These are phyloP conservation scores for Capsicum pubescens DNA, from an alignment of 257 asterid species.

Conservation along the genomic window DNA sequence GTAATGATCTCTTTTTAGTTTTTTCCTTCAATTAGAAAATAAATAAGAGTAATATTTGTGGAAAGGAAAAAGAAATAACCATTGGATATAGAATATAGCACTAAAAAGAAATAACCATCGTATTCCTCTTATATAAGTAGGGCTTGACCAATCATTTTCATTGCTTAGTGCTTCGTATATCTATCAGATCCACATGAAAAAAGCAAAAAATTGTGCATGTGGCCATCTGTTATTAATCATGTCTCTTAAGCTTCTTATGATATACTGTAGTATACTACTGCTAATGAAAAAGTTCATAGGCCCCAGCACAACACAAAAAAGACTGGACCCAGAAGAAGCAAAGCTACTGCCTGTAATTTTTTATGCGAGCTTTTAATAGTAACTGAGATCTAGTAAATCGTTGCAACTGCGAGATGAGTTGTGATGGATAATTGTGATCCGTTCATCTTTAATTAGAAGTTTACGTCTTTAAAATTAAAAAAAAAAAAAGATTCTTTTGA, in stretches of 20 bases:
- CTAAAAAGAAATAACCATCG: not conserved
- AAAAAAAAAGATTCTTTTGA: too few relatives aligned
- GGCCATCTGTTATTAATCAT: not conserved
- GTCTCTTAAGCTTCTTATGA: too few relatives aligned
- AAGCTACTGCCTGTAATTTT: not conserved
- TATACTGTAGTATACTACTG: too few relatives aligned
- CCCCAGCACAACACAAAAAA: not conserved
- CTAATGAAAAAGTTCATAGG: not conserved
- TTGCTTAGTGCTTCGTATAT: not conserved
- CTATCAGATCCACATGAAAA: constrained; percentile 16
- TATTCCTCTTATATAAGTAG: too few relatives aligned
- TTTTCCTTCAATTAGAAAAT: not conserved
- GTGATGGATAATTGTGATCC: too few relatives aligned
- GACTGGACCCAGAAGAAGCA: not conserved
- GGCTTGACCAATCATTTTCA: not conserved
- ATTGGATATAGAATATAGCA: not conserved
- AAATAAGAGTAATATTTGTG: not conserved
- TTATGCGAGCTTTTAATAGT: not conserved
- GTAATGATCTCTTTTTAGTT: not conserved
- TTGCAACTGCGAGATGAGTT: too few relatives aligned
- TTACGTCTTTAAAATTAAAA: too few relatives aligned
- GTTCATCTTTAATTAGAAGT: too few relatives aligned
- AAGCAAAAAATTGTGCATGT: constrained; percentile 7
- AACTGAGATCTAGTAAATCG: not conserved
- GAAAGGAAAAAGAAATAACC: not conserved